Base-by-base conservation (phyloP, 345 rosid species). In the Noccaea caerulescens region DNA sequence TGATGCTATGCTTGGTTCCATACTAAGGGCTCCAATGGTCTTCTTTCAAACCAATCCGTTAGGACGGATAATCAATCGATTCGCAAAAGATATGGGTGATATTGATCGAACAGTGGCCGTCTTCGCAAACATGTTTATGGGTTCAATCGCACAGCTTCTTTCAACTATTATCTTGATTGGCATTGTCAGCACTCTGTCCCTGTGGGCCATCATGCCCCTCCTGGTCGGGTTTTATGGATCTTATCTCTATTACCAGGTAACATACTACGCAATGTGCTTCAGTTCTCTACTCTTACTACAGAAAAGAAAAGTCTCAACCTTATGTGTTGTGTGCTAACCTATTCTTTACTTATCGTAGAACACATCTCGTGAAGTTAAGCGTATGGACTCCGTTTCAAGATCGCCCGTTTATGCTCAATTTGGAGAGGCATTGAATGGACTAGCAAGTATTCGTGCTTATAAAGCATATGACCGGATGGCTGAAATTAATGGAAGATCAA, bases 341-440 rank as follows among this genome's bases (percentile, higher is more conserved):
- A 20, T 39, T 71, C 66, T 77, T 78, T 37, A 44, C 23, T 66
- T 58, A 11, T 10, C 77, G 55, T 69, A 94, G 99, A 91, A 85
- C 86, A 91, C 99, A 6, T 90, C 99, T 0, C 99, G 99, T 64
- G 99, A 94, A 82, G 86, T 94, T 60, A 94, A 94, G 82, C 95
- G 99, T 61, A 72, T 94, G 81, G 99, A 94, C 76, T 94, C 99
- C 36, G 61, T 87, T 55, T 77, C 88, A 27, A 88, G 99, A 85
- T 94, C 99, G n/a, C 99, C 99, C 1, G 97, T 94, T 56, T 91
- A 94, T 81, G 99, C 99, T 63, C 99, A 94, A 72, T 94, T 94
- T 78, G 92, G 99, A 38, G 99, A 94, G 83, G 99, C 99, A 4
- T 80, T 94, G 75, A 94, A 94, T 82, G 99, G 99, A 55, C 75